phyloP scores from a whole-genome alignment of 768 basidiomycete genomes.

The Russula dissimulans region DNA sequence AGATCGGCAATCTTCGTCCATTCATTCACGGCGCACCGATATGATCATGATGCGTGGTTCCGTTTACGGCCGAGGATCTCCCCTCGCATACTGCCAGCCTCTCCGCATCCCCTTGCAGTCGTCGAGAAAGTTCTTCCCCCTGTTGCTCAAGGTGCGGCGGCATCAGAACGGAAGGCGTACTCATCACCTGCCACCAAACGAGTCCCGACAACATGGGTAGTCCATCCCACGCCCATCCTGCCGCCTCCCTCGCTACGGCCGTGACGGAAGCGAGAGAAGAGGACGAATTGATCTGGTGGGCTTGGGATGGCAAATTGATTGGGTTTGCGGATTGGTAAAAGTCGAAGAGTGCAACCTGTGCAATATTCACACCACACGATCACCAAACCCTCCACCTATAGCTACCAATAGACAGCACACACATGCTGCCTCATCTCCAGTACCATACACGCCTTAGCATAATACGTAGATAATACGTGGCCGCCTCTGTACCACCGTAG shows the following conservation, averaged over 20 bases:
- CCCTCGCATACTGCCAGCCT: conserved; percentile 84
- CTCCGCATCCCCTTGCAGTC: conserved; percentile 70
- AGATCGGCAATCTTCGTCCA: conserved; percentile 31
- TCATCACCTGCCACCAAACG: conserved; percentile 28
- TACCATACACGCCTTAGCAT: too few relatives aligned
- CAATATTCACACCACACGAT: too few relatives aligned
- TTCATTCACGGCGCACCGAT: conserved; percentile 13
- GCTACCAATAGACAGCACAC: too few relatives aligned
- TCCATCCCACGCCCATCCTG: background rate
- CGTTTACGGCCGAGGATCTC: conserved; percentile 31
- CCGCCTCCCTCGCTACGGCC: background rate
- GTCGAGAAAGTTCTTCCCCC: conserved; percentile 48
- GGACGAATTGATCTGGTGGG: conserved; percentile 46
- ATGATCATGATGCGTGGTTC: conserved; percentile 25
- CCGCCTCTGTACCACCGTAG: too few relatives aligned
- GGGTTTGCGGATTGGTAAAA: conserved; percentile 41
- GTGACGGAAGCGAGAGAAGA: conserved; percentile 25
- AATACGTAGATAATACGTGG: too few relatives aligned
- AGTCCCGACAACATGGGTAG: background rate
- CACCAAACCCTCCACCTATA: too few relatives aligned
- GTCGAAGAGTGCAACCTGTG: background rate
- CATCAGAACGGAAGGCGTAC: conserved; percentile 33
- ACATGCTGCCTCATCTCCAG: too few relatives aligned
- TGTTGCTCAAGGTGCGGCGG: conserved; percentile 61
- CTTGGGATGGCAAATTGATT: conserved; percentile 39